Base-by-base conservation (phyloP, 129 eudicot species). In the Saussurea involucrata region DNA sequence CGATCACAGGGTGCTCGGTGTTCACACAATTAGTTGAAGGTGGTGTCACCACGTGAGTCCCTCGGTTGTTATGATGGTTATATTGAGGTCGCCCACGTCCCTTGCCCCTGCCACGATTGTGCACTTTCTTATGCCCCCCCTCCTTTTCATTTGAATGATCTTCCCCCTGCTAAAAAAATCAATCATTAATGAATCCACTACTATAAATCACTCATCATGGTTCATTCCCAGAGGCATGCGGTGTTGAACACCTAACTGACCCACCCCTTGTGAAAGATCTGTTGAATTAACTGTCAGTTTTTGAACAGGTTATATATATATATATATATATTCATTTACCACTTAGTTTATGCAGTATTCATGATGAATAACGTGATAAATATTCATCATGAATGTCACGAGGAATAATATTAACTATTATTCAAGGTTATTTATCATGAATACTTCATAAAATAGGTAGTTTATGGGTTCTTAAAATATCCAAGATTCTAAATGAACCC, bases 61-160 rank as follows among this genome's bases (percentile, higher is more conserved):
- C 92, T 4, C 91, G 86, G 77, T 78, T 75, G 68, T 73, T 78
- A 33, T 83, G 71, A 67, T 87, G 86, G 20, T 83, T 82, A 61
- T 88, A 75, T 27, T 89, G 93, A 53, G 88, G 80, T 24, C 97
- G 85, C 63, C 92, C 97, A 63, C 98, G 97, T 22, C 88, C 92
- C 71, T 86, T 85, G 40, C 91, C 97, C 58, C 87, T 78, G 12
- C 87, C 84, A 33, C 96, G 88, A 31, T 75, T 86, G 9, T 90
- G 85, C 66, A 72, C 76, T 69, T 88, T 86, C 63, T 81, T 83
- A 40, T 83, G 92, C 22, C 83, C 88, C 1, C 86, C 89, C 46
- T 90, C 91, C 71, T 86, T 91, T 29, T 87, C 88, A n/a, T 74
- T 81, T 24, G 71, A 8, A 12, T 82, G 87, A 71, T 90, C 94